phyloP scores from a whole-genome alignment of 2,329 filamentous ascomycete species.

The Dryadomyces quercivorus region DNA sequence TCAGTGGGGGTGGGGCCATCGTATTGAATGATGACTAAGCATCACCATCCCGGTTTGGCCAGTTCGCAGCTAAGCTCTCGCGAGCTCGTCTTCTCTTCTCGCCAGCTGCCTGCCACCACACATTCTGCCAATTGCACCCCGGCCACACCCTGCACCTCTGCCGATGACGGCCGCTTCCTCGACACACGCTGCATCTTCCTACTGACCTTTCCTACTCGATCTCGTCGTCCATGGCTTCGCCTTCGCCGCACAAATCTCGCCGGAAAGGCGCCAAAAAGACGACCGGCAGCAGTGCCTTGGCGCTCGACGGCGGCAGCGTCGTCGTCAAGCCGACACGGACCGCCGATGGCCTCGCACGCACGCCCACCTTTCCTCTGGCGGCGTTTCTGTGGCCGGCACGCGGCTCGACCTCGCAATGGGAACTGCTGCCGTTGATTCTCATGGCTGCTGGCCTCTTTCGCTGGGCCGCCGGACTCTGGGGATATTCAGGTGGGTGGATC shows the following conservation, averaged over 20 bases:
- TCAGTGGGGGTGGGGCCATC: too few species aligned
- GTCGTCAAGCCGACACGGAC: neutral
- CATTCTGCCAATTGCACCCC: too few species aligned
- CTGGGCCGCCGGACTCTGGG: conserved; percentile 88
- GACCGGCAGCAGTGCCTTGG: neutral
- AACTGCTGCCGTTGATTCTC: conserved; percentile 73
- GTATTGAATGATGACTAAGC: neutral
- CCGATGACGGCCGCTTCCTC: too few species aligned
- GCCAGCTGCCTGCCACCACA: too few species aligned
- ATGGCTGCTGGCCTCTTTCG: conserved; percentile 87
- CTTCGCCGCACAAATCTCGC: neutral
- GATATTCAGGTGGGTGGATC: conserved; percentile 64
- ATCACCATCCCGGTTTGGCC: neutral
- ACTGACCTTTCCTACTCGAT: neutral
- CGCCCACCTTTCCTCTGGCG: conserved; percentile 77
- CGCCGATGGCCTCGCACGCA: conserved; percentile 30
- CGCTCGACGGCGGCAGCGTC: neutral
- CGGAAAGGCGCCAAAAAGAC: neutral
- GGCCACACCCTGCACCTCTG: too few species aligned
- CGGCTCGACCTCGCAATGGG: conserved; percentile 78
- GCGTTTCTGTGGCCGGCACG: conserved; percentile 92
- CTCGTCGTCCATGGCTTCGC: neutral
- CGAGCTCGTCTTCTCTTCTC: neutral
- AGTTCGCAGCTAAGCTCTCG: neutral
- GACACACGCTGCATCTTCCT: neutral